Evolutionary conservation across 1,284 basidiomycete species (phyloP), one percentile per base, ranked within the genome.

Genomic region (Trametes polyzona): DNA sequence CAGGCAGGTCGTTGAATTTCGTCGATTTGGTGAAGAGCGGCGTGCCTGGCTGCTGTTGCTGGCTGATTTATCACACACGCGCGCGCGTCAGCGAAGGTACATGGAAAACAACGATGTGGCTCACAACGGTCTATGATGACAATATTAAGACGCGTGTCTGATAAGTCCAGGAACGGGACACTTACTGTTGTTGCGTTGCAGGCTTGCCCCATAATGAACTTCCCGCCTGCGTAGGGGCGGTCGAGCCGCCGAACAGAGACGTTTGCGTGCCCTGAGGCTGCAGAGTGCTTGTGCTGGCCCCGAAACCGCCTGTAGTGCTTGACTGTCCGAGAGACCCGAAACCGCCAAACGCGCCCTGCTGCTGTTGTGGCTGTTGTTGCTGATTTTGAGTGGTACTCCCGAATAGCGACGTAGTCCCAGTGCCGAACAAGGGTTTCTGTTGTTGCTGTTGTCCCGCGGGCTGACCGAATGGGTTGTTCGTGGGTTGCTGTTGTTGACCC

Each of bases 1-100:
- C 91, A 0, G 90, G 86, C 16, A 93, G 72, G 67, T 94, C 92
- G 49, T 94, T 92, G 71, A 92, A 94, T 69, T 91, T 93, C 0
- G 90, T 91, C 0, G 84, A 82, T 69, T 86, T 90, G 16, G 81
- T 83, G 65, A 91, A 87, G 0, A 78, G 70, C n/a, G 80, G 78
- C 24, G 77, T 73, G 2, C 77, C 78, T 27, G 62, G 57, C 21
- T 65, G 51, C 53, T 75, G 69, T 52, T 75, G 69, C 32, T 67
- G 47, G n/a, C 58, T 63, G 42, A n/a, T 30, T 11, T 10, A 21
- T 32, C 14, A 10, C 24, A 21, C 24, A 17, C 23, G 16, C 33
- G 33, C 27, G 19, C 17, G 2, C 19, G 14, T 32, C 27, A 41
- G 14, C 23, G 23, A 12, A 12, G 2, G 11, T 23, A 16, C 27